phyloP scores from a whole-genome alignment of 1,284 basidiomycete genomes.

The Trichosporon asahii region DNA sequence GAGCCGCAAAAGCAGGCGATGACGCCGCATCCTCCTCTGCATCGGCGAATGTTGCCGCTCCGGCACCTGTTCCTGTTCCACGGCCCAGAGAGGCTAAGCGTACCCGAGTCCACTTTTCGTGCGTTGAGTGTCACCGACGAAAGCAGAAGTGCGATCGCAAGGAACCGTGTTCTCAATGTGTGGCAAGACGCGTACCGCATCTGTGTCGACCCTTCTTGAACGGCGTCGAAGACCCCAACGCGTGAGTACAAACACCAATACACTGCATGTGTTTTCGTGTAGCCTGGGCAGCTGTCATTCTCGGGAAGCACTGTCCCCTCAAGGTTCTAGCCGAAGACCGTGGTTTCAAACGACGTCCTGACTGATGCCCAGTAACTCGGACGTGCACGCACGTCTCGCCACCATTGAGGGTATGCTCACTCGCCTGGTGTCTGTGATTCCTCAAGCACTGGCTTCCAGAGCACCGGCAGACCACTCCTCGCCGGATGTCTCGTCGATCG shows the following conservation, averaged over 20 bases:
- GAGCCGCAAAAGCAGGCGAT: constrained; percentile 33
- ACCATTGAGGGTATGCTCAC: constrained; percentile 50
- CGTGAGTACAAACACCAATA: constrained; percentile 32
- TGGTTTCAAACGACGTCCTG: constrained; percentile 1
- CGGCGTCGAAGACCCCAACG: constrained; percentile 52
- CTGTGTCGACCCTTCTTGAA: constrained; percentile 53
- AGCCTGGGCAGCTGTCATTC: background rate
- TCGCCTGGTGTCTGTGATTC: constrained; percentile 40
- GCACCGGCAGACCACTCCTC: constrained; percentile 27
- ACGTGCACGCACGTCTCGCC: constrained; percentile 49
- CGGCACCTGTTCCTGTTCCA: constrained; percentile 22
- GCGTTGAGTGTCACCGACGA: constrained; percentile 51
- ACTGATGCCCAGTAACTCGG: constrained; percentile 39
- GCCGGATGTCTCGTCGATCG: constrained; percentile 41
- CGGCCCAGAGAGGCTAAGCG: constrained; percentile 38
- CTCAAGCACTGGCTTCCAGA: constrained; percentile 14
- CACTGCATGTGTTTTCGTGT: background rate
- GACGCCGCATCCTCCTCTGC: constrained; percentile 26
- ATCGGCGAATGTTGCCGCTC: constrained; percentile 34
- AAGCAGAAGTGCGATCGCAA: constrained; percentile 52
- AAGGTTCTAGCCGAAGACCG: background rate
- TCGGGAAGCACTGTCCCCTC: constrained; percentile 5
- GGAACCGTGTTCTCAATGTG: constrained; percentile 53
- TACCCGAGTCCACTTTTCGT: constrained; percentile 51
- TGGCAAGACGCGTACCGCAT: constrained; percentile 52